Conservation (phyloP, 768 basidiomycete genomes). For the Leccinum pellstonianum region DNA sequence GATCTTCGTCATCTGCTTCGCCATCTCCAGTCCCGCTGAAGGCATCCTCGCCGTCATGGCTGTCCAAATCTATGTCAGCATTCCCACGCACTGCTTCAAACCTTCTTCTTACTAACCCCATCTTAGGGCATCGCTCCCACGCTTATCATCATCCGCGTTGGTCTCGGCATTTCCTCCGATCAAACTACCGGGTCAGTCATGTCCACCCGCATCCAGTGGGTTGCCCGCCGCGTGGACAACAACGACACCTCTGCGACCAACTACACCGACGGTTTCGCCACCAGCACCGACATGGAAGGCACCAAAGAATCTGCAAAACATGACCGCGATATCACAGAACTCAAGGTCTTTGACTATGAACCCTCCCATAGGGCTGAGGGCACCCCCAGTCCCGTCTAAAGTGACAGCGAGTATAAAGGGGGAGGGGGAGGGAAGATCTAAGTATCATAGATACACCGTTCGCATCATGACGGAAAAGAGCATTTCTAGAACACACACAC, state of each 20-base stretch:
- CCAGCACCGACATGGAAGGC: conserved; percentile 22
- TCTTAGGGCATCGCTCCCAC: conserved; percentile 36
- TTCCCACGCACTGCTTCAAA: not conserved
- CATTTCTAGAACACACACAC: not conserved
- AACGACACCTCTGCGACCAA: conserved; percentile 18
- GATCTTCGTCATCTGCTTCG: conserved; percentile 40
- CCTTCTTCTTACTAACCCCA: not conserved
- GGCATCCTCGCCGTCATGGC: conserved; percentile 37
- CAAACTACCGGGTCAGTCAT: conserved; percentile 10
- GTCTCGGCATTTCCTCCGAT: conserved; percentile 32
- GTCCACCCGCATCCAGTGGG: conserved; percentile 29
- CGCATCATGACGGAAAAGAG: not conserved
- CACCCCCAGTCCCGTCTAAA: not conserved
- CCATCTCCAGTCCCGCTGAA: conserved; percentile 34
- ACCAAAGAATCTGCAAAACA: conserved; percentile 6
- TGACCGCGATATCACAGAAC: not conserved
- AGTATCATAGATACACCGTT: not conserved
- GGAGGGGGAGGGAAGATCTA: not conserved
- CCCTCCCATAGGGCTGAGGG: not conserved
- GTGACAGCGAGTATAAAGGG: not conserved
- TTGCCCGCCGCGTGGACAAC: conserved; percentile 10
- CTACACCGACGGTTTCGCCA: conserved; percentile 20
- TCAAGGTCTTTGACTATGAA: not conserved
- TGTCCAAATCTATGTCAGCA: conserved; percentile 41
- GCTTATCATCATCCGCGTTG: conserved; percentile 36